phyloP scores from a whole-genome alignment of 768 basidiomycete species.

The Mycena vitilis region DNA sequence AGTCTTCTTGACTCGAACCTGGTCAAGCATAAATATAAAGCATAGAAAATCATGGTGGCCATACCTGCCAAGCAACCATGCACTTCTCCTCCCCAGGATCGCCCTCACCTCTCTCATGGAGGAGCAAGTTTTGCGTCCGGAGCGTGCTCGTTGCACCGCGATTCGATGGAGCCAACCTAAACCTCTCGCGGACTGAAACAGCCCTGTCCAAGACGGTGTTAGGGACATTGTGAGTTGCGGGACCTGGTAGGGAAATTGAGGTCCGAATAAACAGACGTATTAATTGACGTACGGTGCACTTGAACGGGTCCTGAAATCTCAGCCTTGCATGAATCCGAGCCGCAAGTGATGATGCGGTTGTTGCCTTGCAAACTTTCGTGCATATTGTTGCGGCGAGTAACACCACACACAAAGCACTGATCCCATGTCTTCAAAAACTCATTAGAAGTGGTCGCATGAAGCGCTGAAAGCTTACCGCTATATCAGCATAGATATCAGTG shows the following conservation, averaged over 20 bases:
- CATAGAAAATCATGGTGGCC: neutral
- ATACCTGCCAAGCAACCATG: constrained; percentile 17
- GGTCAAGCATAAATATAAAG: neutral
- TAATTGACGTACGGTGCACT: neutral
- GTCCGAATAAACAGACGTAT: too few relatives aligned
- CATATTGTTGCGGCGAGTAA: constrained; percentile 19
- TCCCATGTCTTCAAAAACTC: constrained; percentile 11
- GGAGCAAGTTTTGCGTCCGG: neutral
- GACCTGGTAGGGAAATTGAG: neutral
- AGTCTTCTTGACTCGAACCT: neutral
- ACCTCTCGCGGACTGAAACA: neutral
- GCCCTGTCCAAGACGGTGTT: neutral
- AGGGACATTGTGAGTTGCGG: constrained; percentile 3
- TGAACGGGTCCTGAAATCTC: neutral
- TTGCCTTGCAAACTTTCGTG: neutral
- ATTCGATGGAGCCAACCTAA: neutral
- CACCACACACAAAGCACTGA: constrained; percentile 14
- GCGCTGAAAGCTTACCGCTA: neutral
- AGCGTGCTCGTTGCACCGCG: neutral
- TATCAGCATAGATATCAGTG: constrained; percentile 2
- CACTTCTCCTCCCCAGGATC: constrained; percentile 17
- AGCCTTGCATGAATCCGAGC: neutral
- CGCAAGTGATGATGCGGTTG: neutral
- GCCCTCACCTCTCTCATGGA: constrained; percentile 9
- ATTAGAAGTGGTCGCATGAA: neutral